Conservation (phyloP, 306 rosid species). For the Trifolium fragiferum region DNA sequence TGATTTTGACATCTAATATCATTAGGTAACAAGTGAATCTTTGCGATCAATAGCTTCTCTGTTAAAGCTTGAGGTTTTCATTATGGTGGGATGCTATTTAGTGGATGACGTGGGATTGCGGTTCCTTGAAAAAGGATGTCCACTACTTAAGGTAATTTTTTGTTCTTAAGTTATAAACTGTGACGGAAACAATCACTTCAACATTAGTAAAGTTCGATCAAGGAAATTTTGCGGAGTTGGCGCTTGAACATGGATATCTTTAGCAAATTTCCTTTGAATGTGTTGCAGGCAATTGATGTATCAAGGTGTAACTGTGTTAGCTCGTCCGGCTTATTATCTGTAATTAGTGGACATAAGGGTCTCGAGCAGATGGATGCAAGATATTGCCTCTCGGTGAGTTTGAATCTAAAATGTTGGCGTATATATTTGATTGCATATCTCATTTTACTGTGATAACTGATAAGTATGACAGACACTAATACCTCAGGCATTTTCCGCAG, state of each 20-base stretch:
- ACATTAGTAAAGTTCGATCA: slow-evolving; percentile 18
- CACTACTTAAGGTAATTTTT: slow-evolving; percentile 57
- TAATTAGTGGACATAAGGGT: slow-evolving; percentile 54
- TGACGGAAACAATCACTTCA: not conserved
- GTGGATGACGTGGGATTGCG: slow-evolving; percentile 63
- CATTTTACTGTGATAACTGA: slow-evolving; percentile 8
- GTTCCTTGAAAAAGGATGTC: slow-evolving; percentile 63
- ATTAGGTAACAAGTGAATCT: slow-evolving; percentile 62
- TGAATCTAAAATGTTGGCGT: slow-evolving; percentile 18
- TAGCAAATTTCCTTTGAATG: slow-evolving; percentile 23
- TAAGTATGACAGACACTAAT: slow-evolving; percentile 32
- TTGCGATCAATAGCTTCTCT: slow-evolving; percentile 63
- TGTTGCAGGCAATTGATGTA: slow-evolving; percentile 64
- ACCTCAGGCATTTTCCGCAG: slow-evolving; percentile 42
- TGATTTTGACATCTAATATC: slow-evolving; percentile 24
- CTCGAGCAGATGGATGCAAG: slow-evolving; percentile 57
- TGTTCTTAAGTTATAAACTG: slow-evolving; percentile 6
- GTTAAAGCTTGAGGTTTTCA: slow-evolving; percentile 58
- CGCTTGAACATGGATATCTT: slow-evolving; percentile 18
- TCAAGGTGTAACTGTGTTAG: slow-evolving; percentile 63
- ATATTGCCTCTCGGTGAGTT: slow-evolving; percentile 60
- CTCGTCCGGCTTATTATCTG: slow-evolving; percentile 55
- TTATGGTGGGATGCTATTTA: slow-evolving; percentile 59
- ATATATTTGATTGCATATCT: slow-evolving; percentile 19
- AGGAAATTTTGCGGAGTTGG: slow-evolving; percentile 22